Base-by-base conservation (phyloP, 495 filamentous ascomycete species). In the Penicillium samsonianum region DNA sequence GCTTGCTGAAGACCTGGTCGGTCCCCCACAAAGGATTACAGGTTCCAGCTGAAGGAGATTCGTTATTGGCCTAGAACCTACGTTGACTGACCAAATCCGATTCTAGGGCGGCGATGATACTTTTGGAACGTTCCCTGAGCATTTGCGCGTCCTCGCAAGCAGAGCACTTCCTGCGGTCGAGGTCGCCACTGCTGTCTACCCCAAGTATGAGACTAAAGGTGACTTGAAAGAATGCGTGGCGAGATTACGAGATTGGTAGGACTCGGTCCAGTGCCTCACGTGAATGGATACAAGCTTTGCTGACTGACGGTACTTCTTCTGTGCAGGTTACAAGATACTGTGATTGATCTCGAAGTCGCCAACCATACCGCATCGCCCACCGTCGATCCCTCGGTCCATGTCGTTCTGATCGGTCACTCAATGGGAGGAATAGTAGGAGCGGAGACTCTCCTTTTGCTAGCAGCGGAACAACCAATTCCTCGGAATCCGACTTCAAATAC, bases 391-490 rank as follows among this genome's bases (percentile, higher is more conserved):
- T 90, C 87, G 3, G 91, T 98, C 23, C 89, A 83, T 65, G 87
- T 87, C 22, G 82, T 97, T 59, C 77, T 98, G 0, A 77, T 96
- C 37, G 93, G 95, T 11, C 94, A 98, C 69, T 91, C 87, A 11
- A 98, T 98, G 94, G 94, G 92, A 61, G 94, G 94, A 58, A 96
- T 98, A 63, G 91, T 98, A 14, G 94, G 90, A 23, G 92, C 92
- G 20, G 94, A 98, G 55, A 86, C 90, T 0, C 73, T 94, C 41
- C 80, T 97, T 44, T 73, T 83, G 14, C 78, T 94, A 17, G 76
- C 85, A 28, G 77, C 78, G 23, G 90, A 95, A 57, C 77, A 86
- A 41, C 86, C 88, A 20, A 84, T 93, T 59, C 69, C 65, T 31
- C 60, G 70, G 0, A 65, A 68, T 19, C 42, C 60, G 3, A 55